Evolutionary conservation across 192 early-diverging fungal species (phyloP).

Genomic region (Geosiphon pyriformis): DNA sequence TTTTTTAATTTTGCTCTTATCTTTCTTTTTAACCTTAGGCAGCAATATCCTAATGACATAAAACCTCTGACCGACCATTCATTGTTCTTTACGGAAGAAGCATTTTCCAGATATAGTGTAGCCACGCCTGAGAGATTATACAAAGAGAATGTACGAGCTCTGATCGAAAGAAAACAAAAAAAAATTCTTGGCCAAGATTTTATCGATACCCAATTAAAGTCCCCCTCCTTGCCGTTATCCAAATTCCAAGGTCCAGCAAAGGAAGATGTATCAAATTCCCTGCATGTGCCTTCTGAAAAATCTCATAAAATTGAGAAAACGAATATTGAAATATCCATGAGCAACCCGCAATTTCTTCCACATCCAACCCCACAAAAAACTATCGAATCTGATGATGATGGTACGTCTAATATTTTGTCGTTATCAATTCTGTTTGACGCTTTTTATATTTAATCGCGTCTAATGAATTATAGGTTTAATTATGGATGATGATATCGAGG

Average conservation of each 20-base stretch:
- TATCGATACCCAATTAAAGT: background rate
- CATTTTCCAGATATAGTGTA: background rate
- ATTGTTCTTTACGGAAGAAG: background rate
- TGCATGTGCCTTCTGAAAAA: background rate
- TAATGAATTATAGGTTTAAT: background rate
- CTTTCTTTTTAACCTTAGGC: background rate
- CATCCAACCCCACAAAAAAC: background rate
- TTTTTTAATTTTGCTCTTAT: background rate
- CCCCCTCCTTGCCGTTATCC: background rate
- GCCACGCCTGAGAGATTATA: background rate
- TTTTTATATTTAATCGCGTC: background rate
- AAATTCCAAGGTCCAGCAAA: background rate
- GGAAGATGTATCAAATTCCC: background rate
- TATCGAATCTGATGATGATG: background rate
- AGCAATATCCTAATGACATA: too few relatives aligned
- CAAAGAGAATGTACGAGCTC: background rate
- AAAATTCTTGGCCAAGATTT: too few relatives aligned
- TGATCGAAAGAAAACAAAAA: background rate
- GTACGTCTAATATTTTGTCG: background rate
- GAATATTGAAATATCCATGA: background rate
- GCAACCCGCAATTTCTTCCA: background rate
- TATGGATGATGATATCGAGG: slow-evolving; percentile 10
- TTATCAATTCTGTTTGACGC: background rate
- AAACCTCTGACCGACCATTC: background rate
- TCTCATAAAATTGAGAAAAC: background rate